Conservation (phyloP, 148 eudicot genomes). For the Amaranthus cruentus region DNA sequence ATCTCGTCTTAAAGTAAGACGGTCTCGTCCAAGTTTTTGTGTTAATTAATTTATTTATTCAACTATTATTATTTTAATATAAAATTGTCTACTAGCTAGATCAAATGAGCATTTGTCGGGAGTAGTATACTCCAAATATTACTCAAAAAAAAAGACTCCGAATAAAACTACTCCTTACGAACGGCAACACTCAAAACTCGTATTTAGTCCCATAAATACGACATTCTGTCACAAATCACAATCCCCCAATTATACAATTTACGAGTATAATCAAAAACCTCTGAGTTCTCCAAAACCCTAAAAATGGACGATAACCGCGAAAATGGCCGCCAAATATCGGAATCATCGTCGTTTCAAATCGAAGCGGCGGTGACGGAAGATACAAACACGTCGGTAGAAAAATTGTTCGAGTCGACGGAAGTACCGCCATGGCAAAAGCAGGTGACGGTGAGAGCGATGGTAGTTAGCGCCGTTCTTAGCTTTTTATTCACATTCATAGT, state of each 20-base stretch:
- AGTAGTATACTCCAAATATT: no score
- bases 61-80: no score
- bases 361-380: background rate
- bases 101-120: no score
- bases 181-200: background rate
- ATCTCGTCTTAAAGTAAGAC: no score
- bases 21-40: no score
- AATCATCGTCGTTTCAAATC: background rate
- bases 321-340: background rate
- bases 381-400: slow-evolving; percentile 22
- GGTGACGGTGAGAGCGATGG: slow-evolving; percentile 27
- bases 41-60: no score
- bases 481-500: slow-evolving; percentile 36
- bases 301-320: background rate
- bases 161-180: no score
- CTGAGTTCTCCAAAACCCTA: background rate
- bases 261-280: background rate
- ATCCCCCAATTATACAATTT: background rate
- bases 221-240: background rate
- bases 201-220: no score
- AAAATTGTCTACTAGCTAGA: no score
- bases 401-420: slow-evolving; percentile 12
- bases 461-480: slow-evolving; percentile 30
- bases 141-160: no score
- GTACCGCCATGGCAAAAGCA: slow-evolving; percentile 39